These are phyloP conservation scores for Mollisia scopiformis DNA, from an alignment of 2,329 filamentous ascomycete genomes.

Conservation along the genomic window DNA sequence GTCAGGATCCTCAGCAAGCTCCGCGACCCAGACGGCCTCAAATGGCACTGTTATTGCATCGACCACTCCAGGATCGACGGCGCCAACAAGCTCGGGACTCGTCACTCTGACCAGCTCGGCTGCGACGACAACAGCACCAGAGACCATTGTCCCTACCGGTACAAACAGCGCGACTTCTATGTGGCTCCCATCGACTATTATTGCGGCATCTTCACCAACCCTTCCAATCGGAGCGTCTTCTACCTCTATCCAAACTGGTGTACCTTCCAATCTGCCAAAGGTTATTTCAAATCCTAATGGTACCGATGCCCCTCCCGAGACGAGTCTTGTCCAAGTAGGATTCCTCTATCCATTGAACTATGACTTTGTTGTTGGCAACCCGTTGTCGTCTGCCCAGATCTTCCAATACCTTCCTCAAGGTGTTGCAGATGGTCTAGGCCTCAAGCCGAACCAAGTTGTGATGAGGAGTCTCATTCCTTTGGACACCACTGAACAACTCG, in stretches of 20 bases:
- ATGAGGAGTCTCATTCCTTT: constrained; percentile 77
- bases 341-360: constrained; percentile 85
- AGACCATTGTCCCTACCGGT: constrained; percentile 27
- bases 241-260: constrained; percentile 28
- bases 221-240: constrained; percentile 16
- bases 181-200: constrained; percentile 33
- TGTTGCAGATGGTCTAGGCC: constrained; percentile 52
- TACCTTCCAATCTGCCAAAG: constrained; percentile 29
- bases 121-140: constrained; percentile 13
- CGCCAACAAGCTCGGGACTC: not conserved
- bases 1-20: not conserved
- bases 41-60: constrained; percentile 11
- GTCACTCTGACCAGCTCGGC: constrained; percentile 7
- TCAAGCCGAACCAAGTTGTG: constrained; percentile 52
- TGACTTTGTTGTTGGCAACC: constrained; percentile 73
- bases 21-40: constrained; percentile 1
- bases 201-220: constrained; percentile 26
- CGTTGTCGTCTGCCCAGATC: constrained; percentile 79
- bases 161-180: constrained; percentile 30
- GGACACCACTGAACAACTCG: constrained; percentile 68
- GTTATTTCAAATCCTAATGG: constrained; percentile 33
- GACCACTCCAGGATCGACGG: constrained; percentile 2
- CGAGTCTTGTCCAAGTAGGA: constrained; percentile 78
- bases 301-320: constrained; percentile 51
- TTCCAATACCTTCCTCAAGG: constrained; percentile 77